Percentiles rank a stretch among this genome's conserved stretches.
phyloP scores from a whole-genome alignment of 257 asterid species.

The Dorcoceras hygrometricum region DNA sequence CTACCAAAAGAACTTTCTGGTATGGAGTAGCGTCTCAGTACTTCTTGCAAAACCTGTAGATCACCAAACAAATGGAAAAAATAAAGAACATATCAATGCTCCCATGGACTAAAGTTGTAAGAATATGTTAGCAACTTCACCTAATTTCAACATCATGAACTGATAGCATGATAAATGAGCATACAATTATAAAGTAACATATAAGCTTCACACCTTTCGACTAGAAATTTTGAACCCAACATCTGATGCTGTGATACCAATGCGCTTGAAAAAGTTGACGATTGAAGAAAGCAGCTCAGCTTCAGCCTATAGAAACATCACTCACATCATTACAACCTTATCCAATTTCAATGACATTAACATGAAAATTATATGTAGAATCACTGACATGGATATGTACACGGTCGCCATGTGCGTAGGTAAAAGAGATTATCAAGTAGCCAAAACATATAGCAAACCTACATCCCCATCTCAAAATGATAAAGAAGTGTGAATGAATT shows the following conservation, averaged over 20 bases:
- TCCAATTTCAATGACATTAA: not conserved
- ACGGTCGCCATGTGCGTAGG: not conserved
- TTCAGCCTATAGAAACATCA: slow-evolving; percentile 63
- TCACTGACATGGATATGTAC: not conserved
- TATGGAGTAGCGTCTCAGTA: slow-evolving; percentile 63
- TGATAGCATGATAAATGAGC: not conserved
- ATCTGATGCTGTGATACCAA: slow-evolving; percentile 91
- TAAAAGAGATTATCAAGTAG: not conserved
- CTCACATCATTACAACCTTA: slow-evolving; percentile 7
- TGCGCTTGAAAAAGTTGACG: slow-evolving; percentile 86
- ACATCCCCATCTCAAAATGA: not conserved
- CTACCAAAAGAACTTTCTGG: slow-evolving; percentile 76
- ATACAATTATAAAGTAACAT: not conserved
- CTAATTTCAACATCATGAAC: not conserved
- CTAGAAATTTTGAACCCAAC: slow-evolving; percentile 95
- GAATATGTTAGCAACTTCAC: not conserved
- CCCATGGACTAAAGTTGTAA: not conserved
- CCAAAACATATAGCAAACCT: not conserved
- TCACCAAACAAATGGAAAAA: slow-evolving; percentile 22
- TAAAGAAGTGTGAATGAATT: not conserved
- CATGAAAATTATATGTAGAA: not conserved
- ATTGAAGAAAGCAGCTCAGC: slow-evolving; percentile 92
- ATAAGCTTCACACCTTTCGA: slow-evolving; percentile 62
- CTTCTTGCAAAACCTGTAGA: slow-evolving; percentile 91
- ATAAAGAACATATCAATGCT: not conserved